Percentiles rank a stretch among this genome's conserved stretches.
Conservation (phyloP, 2,329 filamentous ascomycete genomes). For the Aureobasidium musti region DNA sequence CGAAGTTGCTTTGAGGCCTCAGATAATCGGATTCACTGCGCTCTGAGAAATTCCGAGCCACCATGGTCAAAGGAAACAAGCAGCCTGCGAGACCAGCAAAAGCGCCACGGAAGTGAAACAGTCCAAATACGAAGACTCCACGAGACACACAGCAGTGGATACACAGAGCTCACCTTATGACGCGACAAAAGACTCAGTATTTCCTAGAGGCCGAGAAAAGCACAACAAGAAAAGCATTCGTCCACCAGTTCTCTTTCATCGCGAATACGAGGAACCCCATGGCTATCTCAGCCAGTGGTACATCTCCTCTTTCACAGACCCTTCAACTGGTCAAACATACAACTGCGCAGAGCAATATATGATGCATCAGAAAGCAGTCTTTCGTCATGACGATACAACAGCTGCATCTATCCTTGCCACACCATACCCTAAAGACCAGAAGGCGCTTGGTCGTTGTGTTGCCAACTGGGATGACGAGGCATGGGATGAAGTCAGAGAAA, state of each 20-base stretch:
- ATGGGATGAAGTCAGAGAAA: conserved; percentile 57
- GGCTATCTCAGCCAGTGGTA: conserved; percentile 67
- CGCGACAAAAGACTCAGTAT: not conserved
- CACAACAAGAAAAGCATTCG: conserved; percentile 17
- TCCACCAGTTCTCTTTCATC: conserved; percentile 43
- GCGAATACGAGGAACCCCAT: conserved; percentile 48
- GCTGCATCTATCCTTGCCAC: conserved; percentile 3
- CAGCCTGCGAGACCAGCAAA: no score
- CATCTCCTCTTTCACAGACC: conserved; percentile 19
- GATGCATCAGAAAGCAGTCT: conserved; percentile 26
- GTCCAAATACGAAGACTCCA: not conserved
- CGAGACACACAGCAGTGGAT: not conserved
- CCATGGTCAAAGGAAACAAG: not conserved
- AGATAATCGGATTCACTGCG: no score
- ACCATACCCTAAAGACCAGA: conserved; percentile 44
- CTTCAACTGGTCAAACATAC: not conserved
- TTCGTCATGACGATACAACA: not conserved
- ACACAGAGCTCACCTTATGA: not conserved
- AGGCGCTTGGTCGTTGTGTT: conserved; percentile 59
- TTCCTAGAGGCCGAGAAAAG: not conserved
- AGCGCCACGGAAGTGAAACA: no score
- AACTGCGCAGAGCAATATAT: conserved; percentile 22
- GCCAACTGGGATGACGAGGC: conserved; percentile 53
- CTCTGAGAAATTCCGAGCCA: not conserved
- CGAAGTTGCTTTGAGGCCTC: no score